Base-by-base conservation (phyloP, 306 rosid species). In the Alnus glutinosa region DNA sequence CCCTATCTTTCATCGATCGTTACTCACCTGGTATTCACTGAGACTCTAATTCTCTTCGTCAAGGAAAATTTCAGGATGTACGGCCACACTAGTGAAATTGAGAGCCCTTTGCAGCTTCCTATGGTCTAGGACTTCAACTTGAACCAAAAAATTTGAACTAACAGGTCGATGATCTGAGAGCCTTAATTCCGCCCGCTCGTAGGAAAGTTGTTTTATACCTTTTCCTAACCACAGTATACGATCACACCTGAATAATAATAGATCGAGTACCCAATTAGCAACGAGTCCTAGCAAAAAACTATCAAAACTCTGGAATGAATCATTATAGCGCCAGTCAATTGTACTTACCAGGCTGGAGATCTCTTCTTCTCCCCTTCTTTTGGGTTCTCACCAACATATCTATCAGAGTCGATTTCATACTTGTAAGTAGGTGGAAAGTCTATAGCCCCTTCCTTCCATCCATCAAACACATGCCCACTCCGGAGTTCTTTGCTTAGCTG, bases 381-480 rank as follows among this genome's bases (percentile, higher is more conserved):
- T 9, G 87, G 90, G 73, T 76, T 84, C 86, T 90, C 93, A 28
- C 99, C 97, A 23, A 89, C 85, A 81, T 91, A 95, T 91, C 85
- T 86, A 81, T 89, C 84, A 7, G 96, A 83, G 81, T 93, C 87
- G 77, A 87, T 57, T 78, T 88, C 98, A 81, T 95, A 95, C 75
- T 95, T 95, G 85, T 95, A 95, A 55, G 99, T 95, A 15, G 99
- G 99, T 63, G 98, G 92, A 83, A 95, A 95, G 19, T 90, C 89
- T 82, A 93, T 86, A 68, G 36, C 48, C 70, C 97, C 99, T 46
- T 95, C 99, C 74, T 82, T 93, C 99, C 99, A 95, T 87, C 99
- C 99, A 64, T 84, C 93, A 58, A 95, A 95, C 28, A 95, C 98
- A 23, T 48, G 96, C 55, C 99, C 97, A 14, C 63, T 71, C n/a